Base-by-base conservation (phyloP, 1,284 basidiomycete genomes). In the Porodaedalea pini region DNA sequence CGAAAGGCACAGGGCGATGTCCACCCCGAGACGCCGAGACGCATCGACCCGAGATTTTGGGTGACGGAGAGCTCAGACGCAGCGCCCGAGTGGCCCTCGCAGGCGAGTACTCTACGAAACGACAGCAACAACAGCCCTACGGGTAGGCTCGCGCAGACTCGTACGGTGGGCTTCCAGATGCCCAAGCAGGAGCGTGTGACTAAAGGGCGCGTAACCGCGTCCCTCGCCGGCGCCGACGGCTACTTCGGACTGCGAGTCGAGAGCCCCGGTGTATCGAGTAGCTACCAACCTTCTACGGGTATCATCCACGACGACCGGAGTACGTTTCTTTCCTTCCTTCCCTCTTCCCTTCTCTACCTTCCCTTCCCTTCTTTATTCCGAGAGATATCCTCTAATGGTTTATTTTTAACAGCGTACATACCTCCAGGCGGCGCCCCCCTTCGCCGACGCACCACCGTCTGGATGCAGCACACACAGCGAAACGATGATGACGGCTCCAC, bases 401-500 rank as follows among this genome's bases (percentile, higher is more conserved):
- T n/a, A n/a, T n/a, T n/a, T n/a, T 27, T 41, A n/a, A n/a, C 4
- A 59, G 47, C 40, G 17, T 57, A 32, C n/a, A 34, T 51, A 21
- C 47, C 51, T 10, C 51, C 34, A 3, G 51, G 44, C 15, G 52
- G 56, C n/a, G 56, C 51, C 29, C 56, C 56, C 8, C 27, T 52
- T 17, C 29, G 34, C 3, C 51, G 32, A 19, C 58, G 58, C 1
- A 54, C 47, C 11, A 43, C 54, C 17, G 23, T 23, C 15, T 37
- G 21, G 49, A 51, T 27, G 1, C 49, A 13, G 10, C 27, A 21
- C 34, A 37, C n/a, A 44, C 57, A 34, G n/a, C n/a, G n/a, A n/a
- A 8, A 49, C 40, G 34, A 23, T 34, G 19, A 13, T 21, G 47
- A 31, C 25, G 17, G 23, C 5, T 15, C 44, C 51, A 27, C 29